Evolutionary conservation across 306 rosid genomes (phyloP), one percentile per base, ranked within the genome.

Genomic region (Astragalus glycyphyllos): DNA sequence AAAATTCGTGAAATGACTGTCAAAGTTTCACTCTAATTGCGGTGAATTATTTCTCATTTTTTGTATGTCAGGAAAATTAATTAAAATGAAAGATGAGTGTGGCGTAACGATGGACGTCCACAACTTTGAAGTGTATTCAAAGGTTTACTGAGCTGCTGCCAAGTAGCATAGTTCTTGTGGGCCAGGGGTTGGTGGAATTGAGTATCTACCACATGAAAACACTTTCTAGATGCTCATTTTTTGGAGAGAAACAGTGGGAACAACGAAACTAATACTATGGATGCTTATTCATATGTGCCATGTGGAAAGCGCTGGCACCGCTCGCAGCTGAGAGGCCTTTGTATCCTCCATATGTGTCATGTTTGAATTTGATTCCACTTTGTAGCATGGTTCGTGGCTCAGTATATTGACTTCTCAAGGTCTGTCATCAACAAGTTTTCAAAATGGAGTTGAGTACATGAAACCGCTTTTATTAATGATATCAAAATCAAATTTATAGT

Each of bases 41-140:
- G 49, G 38, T 34, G 51, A 55, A 11, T 32, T 32, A 42, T 45
- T 41, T 60, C 15, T 40, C 2, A 1, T 26, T 6, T 16, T 61
- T 50, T 0, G 23, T 29, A 6, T 11, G 1, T 11, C 1, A 2
- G 1, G 29, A 4, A 6, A 29, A 54, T 41, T 20, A 20, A 20
- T 20, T 11, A 14, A 63, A 15, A 17, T 9, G 50, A 65, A 70
- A 58, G 34, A 23, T 42, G 16, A 0, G 35, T 40, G 66, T 35
- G 69, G 75, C 13, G 23, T 62, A 69, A 73, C 6, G 6, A 68
- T 53, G 45, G 60, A 64, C 12, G 68, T 68, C 84, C 84, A 76
- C 87, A 73, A 58, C 4, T 62, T 79, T 15, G 58, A 79, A 38
- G 72, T 26, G 42, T 8, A 34, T 23, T 26, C 7, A 23, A 46